Evolutionary conservation across 805 yeast genomes (phyloP).

Genomic region (Candida patagonica): DNA sequence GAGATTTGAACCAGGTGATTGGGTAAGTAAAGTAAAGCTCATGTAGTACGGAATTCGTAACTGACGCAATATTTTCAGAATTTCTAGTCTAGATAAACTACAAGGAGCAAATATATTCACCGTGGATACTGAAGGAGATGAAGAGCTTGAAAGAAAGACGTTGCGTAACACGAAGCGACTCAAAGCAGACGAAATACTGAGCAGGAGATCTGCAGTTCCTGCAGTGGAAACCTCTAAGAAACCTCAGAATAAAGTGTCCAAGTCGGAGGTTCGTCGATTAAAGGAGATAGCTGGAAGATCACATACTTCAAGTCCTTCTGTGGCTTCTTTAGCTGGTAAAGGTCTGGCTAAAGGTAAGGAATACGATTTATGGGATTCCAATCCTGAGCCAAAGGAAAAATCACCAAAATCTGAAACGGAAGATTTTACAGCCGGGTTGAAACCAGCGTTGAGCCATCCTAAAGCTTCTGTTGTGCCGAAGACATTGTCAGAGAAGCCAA

Average conservation of each 20-base stretch:
- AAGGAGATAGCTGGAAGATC: constrained; percentile 71
- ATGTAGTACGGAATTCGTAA: no score
- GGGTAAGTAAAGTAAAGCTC: constrained; percentile 38
- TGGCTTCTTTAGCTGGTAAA: constrained; percentile 50
- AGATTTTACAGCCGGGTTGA: constrained; percentile 13
- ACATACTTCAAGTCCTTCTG: constrained; percentile 40
- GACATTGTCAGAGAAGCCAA: constrained; percentile 44
- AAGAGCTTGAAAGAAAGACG: constrained; percentile 32
- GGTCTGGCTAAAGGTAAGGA: constrained; percentile 47
- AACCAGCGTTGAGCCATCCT: constrained; percentile 19
- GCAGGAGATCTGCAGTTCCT: constrained; percentile 68
- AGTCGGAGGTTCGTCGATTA: constrained; percentile 52
- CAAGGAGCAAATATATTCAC: constrained; percentile 43
- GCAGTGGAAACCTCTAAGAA: constrained; percentile 39
- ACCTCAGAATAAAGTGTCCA: constrained; percentile 41
- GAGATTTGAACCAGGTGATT: constrained; percentile 43
- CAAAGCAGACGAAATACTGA: constrained; percentile 62
- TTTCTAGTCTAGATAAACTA: constrained; percentile 7
- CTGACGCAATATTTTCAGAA: constrained; percentile 5
- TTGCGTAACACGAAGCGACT: constrained; percentile 34
- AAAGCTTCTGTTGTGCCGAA: constrained; percentile 26
- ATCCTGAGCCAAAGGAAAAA: constrained; percentile 6
- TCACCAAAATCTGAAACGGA: constrained; percentile 14
- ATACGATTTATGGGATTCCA: constrained; percentile 64
- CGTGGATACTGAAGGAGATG: constrained; percentile 62